A percentile compares a stretch with the other conserved stretches of the same genome.
Evolutionary conservation across 176 grass and related monocot species (phyloP).

Genomic region (Thalia dealbata): DNA sequence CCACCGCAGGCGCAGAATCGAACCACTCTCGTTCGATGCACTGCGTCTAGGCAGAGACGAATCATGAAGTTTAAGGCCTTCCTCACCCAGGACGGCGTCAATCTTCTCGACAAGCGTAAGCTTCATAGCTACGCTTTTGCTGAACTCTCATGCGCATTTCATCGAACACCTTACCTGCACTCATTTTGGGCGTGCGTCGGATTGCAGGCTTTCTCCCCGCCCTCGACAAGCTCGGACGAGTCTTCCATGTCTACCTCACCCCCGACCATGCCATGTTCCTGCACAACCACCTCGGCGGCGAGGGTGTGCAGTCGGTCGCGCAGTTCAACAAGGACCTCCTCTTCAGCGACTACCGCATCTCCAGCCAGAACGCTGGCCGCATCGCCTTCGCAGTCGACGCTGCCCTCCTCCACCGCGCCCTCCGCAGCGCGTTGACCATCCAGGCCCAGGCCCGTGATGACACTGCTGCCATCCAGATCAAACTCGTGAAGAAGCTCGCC

Average conservation of each 20-base stretch:
- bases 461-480: conserved; percentile 63
- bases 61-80: conserved; percentile 91
- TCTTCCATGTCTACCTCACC: conserved; percentile 72
- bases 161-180: conserved; percentile 38
- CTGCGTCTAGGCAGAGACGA: neutral
- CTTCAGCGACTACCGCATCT: conserved; percentile 83
- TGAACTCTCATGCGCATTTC: conserved; percentile 18
- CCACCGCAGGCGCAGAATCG: neutral
- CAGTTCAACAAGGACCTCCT: conserved; percentile 84
- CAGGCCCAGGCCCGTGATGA: conserved; percentile 50
- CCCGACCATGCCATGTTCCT: conserved; percentile 80
- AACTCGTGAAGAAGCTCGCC: conserved; percentile 79
- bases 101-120: conserved; percentile 89
- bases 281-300: conserved; percentile 68
- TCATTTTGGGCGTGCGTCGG: neutral
- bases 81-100: conserved; percentile 72
- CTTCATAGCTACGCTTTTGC: neutral
- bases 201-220: conserved; percentile 67
- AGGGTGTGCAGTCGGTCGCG: conserved; percentile 67
- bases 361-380: conserved; percentile 53
- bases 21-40: neutral
- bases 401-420: conserved; percentile 72
- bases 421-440: conserved; percentile 74
- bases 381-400: conserved; percentile 71
- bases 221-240: conserved; percentile 68